Base-by-base conservation (phyloP, 2,329 filamentous ascomycete genomes). In the Fusarium sp. region DNA sequence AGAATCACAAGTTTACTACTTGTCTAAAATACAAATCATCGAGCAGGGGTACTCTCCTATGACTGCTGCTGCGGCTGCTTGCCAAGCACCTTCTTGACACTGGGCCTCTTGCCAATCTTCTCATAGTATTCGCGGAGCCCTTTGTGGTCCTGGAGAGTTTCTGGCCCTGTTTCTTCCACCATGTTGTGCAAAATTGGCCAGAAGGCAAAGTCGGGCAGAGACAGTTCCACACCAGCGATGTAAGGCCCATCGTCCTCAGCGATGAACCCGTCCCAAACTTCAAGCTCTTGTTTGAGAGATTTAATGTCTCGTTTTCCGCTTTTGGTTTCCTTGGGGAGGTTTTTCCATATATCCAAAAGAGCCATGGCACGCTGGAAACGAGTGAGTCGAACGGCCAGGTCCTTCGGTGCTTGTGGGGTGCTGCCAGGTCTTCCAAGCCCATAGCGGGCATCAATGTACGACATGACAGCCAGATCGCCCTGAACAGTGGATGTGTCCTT, bases 361-460 rank as follows among this genome's bases (percentile, higher is more conserved):
- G 71, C 69, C 31, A 82, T 62, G 15, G 73, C 80, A 49, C 77
- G 79, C 52, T 87, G 83, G 70, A 89, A 84, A 42, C 83, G 79
- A 6, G 79, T 83, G 60, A 82, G 81, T 50, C 78, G 76, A 55
- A 71, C 77, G 2, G 83, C 85, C 7, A 84, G 75, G 22, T 82
- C 78, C 9, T 73, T 29, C 9, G 76, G 72, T 2, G 76, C 54
- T 15, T 71, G 61, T 6, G 78, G 72, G 12, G 68, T 60, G 55
- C 78, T 72, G 5, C 69, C 75, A 42, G 73, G 56, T 56, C 77
- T 79, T n/a, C 74, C 71, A 1, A 70, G 65, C 4, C 84, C 83
- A 66, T 90, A 85, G 17, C 84, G 80, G 4, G 86, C 83, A 65
- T 93, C 88, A 2, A 93, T 82, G 65, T 93, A 91, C 14, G 88